phyloP scores from a whole-genome alignment of 1,284 basidiomycete species.

The Apiotrichum sp. region DNA sequence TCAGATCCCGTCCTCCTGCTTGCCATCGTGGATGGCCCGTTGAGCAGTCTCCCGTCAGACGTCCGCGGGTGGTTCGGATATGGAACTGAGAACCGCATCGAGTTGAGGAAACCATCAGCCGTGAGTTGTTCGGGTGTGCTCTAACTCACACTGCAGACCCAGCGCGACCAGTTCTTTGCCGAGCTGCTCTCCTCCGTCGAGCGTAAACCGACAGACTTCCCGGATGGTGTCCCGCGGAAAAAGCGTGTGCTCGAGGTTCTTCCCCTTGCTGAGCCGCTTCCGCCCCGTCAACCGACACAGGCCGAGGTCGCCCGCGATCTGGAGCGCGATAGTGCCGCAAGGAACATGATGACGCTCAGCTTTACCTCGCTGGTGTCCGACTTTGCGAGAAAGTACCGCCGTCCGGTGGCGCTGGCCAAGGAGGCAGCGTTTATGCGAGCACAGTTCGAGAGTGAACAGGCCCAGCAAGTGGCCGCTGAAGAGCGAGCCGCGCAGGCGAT shows the following conservation, averaged over 20 bases:
- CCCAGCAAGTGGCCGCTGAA: slow-evolving; percentile 10
- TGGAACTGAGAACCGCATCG: slow-evolving; percentile 66
- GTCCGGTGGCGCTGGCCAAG: slow-evolving; percentile 75
- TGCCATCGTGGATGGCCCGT: slow-evolving; percentile 74
- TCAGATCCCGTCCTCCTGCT: slow-evolving; percentile 89
- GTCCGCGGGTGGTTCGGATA: slow-evolving; percentile 88
- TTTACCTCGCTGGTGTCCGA: slow-evolving; percentile 82
- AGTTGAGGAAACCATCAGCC: slow-evolving; percentile 54
- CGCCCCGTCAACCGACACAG: slow-evolving; percentile 73
- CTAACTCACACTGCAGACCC: slow-evolving; percentile 35
- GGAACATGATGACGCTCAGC: slow-evolving; percentile 79
- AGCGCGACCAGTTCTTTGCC: slow-evolving; percentile 73
- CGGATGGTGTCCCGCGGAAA: slow-evolving; percentile 78
- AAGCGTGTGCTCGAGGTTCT: slow-evolving; percentile 80
- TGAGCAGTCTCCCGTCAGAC: slow-evolving; percentile 67
- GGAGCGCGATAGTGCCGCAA: slow-evolving; percentile 70
- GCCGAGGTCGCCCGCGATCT: slow-evolving; percentile 77
- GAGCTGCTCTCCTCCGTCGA: slow-evolving; percentile 62
- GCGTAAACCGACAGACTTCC: slow-evolving; percentile 79
- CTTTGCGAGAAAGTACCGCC: slow-evolving; percentile 87
- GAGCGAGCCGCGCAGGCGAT: slow-evolving; percentile 48
- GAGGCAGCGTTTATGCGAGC: slow-evolving; percentile 23
- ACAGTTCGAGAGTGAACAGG: slow-evolving; percentile 16
- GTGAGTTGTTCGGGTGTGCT: background rate
- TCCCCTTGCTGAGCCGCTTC: slow-evolving; percentile 80